Evolutionary conservation across 208 protist species (phyloP).

Genomic region (Trypanosoma cruzi): DNA sequence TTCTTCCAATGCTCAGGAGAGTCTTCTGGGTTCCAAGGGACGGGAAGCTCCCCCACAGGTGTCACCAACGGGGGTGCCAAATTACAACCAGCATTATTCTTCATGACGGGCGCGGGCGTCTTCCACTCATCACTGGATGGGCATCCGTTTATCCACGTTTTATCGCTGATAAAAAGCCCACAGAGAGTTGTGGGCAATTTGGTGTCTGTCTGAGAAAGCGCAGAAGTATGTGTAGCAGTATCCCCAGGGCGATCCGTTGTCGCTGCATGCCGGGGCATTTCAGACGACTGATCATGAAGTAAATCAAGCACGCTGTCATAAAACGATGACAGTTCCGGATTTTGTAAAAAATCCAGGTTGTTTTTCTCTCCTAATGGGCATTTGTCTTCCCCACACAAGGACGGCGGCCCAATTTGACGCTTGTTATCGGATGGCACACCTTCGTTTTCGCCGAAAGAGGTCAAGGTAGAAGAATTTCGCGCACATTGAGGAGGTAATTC

Average conservation of each 20-base stretch:
- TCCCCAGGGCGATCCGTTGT: neutral
- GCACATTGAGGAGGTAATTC: neutral
- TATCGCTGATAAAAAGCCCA: conserved; percentile 11
- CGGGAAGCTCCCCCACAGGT: conserved; percentile 7
- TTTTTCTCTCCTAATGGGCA: neutral
- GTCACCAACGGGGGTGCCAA: too few relatives aligned
- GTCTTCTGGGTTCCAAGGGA: neutral
- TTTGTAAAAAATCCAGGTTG: neutral
- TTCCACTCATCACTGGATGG: neutral
- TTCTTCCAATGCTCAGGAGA: neutral
- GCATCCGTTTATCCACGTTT: neutral
- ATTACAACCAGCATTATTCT: neutral
- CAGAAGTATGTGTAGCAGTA: neutral
- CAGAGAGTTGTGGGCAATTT: neutral
- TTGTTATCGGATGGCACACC: neutral
- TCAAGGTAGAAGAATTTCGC: neutral
- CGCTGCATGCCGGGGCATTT: neutral
- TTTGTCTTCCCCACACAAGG: neutral
- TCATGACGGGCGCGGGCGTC: neutral
- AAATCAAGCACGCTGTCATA: neutral
- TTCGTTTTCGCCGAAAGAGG: neutral
- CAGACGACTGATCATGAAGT: neutral
- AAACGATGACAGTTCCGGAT: neutral
- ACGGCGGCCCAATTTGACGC: neutral
- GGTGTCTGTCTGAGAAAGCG: neutral